Conservation (phyloP, 495 filamentous ascomycete species). For the Rhypophila decipiens region DNA sequence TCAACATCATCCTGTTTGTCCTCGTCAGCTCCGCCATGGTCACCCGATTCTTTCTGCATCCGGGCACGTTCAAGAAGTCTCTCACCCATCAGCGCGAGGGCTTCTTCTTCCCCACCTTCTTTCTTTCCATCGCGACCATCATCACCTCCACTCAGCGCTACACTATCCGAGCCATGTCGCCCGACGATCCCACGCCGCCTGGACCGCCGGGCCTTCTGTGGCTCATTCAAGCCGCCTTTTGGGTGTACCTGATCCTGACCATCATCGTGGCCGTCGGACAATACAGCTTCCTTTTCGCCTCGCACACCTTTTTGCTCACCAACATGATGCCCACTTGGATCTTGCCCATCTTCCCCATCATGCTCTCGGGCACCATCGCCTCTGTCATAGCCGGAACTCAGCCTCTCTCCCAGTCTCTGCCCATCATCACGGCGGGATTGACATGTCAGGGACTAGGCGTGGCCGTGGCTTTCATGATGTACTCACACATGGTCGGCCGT, state of each 20-base stretch:
- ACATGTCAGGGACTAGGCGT: slow-evolving; percentile 50
- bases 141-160: slow-evolving; percentile 56
- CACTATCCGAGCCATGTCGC: slow-evolving; percentile 34
- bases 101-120: slow-evolving; percentile 64
- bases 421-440: slow-evolving; percentile 45
- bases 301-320: slow-evolving; percentile 26
- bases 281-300: slow-evolving; percentile 46
- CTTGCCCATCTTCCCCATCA: slow-evolving; percentile 51
- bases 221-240: slow-evolving; percentile 43
- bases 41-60: slow-evolving; percentile 51
- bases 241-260: slow-evolving; percentile 43
- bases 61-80: slow-evolving; percentile 45
- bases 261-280: slow-evolving; percentile 43
- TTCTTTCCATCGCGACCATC: slow-evolving; percentile 58
- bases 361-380: slow-evolving; percentile 49
- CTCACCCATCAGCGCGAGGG: slow-evolving; percentile 58
- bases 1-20: slow-evolving; percentile 57
- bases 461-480: slow-evolving; percentile 46
- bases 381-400: slow-evolving; percentile 38
- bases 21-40: slow-evolving; percentile 45
- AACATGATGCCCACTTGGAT: slow-evolving; percentile 53
- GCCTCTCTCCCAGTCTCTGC: slow-evolving; percentile 29
- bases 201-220: slow-evolving; percentile 28
- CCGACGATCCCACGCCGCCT: slow-evolving; percentile 33
- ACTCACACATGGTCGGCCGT: slow-evolving; percentile 54